These are phyloP conservation scores for Clohesyomyces aquaticus DNA, from an alignment of 495 filamentous ascomycete species.

Conservation along the genomic window DNA sequence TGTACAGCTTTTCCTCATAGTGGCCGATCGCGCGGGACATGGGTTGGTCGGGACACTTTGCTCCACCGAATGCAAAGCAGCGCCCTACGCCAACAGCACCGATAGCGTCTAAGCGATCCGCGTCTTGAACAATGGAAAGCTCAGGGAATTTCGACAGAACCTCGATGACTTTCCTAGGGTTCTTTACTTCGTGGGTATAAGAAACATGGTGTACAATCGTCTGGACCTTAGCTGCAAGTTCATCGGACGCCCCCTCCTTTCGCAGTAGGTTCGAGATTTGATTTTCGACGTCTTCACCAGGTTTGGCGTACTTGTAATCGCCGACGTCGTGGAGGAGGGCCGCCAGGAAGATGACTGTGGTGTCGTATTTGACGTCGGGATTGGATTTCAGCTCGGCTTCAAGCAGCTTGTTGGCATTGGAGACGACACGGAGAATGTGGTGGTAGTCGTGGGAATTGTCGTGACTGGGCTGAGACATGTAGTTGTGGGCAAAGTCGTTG, in stretches of 20 bases:
- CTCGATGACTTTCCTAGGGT: constrained; percentile 50
- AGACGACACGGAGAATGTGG: constrained; percentile 79
- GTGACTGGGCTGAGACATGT: constrained; percentile 69
- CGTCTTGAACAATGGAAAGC: constrained; percentile 85
- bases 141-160: constrained; percentile 68
- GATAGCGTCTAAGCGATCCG: constrained; percentile 85
- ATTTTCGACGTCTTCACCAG: constrained; percentile 53
- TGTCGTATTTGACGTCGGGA: constrained; percentile 52
- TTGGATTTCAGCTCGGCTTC: constrained; percentile 48
- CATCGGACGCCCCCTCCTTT: constrained; percentile 55
- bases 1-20: constrained; percentile 78
- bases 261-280: constrained; percentile 63
- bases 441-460: constrained; percentile 85
- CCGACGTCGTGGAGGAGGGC: constrained; percentile 87
- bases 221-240: constrained; percentile 67
- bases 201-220: constrained; percentile 72
- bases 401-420: constrained; percentile 67
- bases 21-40: constrained; percentile 71
- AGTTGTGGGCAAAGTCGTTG: constrained; percentile 62
- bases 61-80: constrained; percentile 75
- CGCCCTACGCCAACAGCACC: constrained; percentile 82
- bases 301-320: constrained; percentile 75
- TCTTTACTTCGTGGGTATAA: constrained; percentile 70
- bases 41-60: constrained; percentile 53
- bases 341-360: constrained; percentile 65